Evolutionary conservation across 2,329 filamentous ascomycete genomes (phyloP).

Genomic region (Fusarium longipes): DNA sequence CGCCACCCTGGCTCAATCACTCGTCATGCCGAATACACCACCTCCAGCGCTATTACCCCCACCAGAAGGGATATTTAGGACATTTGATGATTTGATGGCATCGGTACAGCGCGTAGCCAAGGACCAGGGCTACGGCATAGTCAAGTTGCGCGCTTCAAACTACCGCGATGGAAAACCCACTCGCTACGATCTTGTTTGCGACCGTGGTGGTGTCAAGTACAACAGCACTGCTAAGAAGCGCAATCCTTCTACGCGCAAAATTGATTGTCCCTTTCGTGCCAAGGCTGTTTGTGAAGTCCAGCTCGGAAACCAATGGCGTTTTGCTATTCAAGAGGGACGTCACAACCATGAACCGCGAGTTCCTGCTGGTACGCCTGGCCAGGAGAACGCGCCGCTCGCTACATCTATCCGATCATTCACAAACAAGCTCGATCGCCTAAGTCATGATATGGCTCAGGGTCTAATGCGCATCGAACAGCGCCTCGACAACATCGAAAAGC

Average conservation of each 20-base stretch:
- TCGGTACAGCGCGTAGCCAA: slow-evolving; percentile 70
- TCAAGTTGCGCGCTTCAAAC: slow-evolving; percentile 72
- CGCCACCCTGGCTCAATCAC: slow-evolving; percentile 51
- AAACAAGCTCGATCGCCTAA: slow-evolving; percentile 69
- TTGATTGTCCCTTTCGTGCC: slow-evolving; percentile 71
- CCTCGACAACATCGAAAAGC: slow-evolving; percentile 64
- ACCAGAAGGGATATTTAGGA: slow-evolving; percentile 69
- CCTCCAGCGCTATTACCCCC: slow-evolving; percentile 63
- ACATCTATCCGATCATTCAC: slow-evolving; percentile 68
- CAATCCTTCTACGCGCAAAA: slow-evolving; percentile 71
- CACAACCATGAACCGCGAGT: slow-evolving; percentile 72
- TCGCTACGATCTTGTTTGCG: slow-evolving; percentile 71
- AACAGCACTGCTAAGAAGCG: slow-evolving; percentile 73
- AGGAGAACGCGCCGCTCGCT: slow-evolving; percentile 68
- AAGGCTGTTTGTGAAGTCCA: slow-evolving; percentile 73
- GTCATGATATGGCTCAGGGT: slow-evolving; percentile 66
- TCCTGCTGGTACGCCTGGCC: slow-evolving; percentile 63
- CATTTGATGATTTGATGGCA: slow-evolving; percentile 68
- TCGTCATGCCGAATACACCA: slow-evolving; percentile 60
- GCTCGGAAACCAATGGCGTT: slow-evolving; percentile 72
- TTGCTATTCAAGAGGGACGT: slow-evolving; percentile 68
- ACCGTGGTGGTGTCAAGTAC: slow-evolving; percentile 72
- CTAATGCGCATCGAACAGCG: slow-evolving; percentile 63
- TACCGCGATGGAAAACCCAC: slow-evolving; percentile 72
- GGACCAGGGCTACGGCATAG: slow-evolving; percentile 71